These are phyloP conservation scores for Fusarium virguliforme DNA, from an alignment of 2,329 filamentous ascomycete genomes.

Conservation along the genomic window DNA sequence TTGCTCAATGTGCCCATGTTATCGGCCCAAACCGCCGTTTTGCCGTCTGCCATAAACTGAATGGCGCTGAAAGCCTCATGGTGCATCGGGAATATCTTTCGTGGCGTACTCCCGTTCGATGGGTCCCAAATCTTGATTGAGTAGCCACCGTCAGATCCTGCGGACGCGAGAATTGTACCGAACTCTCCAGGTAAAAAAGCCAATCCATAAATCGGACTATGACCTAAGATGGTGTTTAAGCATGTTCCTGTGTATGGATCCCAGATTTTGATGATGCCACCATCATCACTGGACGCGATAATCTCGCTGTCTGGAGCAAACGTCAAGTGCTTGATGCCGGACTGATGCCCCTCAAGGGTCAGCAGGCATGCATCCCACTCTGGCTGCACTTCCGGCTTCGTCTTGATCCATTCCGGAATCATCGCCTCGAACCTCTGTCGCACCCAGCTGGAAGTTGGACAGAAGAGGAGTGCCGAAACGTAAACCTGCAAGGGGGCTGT, in stretches of 20 bases:
- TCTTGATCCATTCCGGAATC: background rate
- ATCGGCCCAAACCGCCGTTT: background rate
- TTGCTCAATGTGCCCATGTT: background rate
- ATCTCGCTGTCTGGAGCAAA: background rate
- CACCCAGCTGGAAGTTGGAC: background rate
- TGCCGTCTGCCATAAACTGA: background rate
- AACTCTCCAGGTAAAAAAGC: background rate
- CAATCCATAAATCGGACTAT: accelerated
- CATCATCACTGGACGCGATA: background rate
- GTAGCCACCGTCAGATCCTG: background rate
- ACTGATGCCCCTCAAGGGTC: background rate
- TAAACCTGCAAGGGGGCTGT: constrained; percentile 3
- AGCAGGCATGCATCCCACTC: background rate
- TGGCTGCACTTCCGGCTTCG: background rate
- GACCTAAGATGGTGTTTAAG: background rate
- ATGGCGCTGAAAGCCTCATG: accelerated
- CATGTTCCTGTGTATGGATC: background rate
- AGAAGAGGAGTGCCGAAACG: background rate
- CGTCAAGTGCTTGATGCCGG: accelerated
- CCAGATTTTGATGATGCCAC: background rate
- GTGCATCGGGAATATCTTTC: background rate
- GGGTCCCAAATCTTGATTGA: background rate
- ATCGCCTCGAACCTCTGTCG: background rate
- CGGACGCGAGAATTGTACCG: background rate
- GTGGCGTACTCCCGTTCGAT: background rate